Evolutionary conservation across 2,329 filamentous ascomycete genomes (phyloP).

Genomic region (Sarocladium brachiariae): DNA sequence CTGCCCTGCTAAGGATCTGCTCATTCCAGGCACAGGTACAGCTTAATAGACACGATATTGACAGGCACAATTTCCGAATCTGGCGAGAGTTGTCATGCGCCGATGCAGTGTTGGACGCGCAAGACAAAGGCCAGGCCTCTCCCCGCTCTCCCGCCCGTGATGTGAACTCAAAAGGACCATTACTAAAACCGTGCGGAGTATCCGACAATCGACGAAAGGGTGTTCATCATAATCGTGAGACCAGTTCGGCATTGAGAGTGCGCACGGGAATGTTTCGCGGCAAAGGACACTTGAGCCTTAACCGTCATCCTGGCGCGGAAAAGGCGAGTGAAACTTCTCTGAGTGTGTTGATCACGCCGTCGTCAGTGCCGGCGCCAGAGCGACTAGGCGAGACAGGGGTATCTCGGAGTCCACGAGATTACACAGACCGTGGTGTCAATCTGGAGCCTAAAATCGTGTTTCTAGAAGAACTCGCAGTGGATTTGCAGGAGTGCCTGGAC

Average conservation of each 20-base stretch:
- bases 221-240: background rate
- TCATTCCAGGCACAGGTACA: conserved; percentile 3
- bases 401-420: conserved; percentile 1
- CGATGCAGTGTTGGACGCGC: background rate
- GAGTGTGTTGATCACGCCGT: background rate
- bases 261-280: background rate
- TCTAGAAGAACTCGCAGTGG: background rate
- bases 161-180: background rate
- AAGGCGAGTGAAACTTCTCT: background rate
- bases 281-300: conserved; percentile 1
- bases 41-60: conserved; percentile 8
- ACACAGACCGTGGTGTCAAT: background rate
- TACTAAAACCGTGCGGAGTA: background rate
- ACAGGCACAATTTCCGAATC: conserved; percentile 9
- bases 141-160: background rate
- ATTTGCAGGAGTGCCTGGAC: background rate
- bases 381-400: background rate
- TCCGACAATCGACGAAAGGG: background rate
- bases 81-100: conserved; percentile 2
- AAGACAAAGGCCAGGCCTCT: background rate
- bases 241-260: background rate
- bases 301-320: background rate
- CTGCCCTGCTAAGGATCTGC: conserved; percentile 8
- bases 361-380: background rate
- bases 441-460: background rate